Evolutionary conservation across 2,329 filamentous ascomycete genomes (phyloP), one percentile per base, ranked within the genome.

Genomic region (Sarocladium brachiariae): DNA sequence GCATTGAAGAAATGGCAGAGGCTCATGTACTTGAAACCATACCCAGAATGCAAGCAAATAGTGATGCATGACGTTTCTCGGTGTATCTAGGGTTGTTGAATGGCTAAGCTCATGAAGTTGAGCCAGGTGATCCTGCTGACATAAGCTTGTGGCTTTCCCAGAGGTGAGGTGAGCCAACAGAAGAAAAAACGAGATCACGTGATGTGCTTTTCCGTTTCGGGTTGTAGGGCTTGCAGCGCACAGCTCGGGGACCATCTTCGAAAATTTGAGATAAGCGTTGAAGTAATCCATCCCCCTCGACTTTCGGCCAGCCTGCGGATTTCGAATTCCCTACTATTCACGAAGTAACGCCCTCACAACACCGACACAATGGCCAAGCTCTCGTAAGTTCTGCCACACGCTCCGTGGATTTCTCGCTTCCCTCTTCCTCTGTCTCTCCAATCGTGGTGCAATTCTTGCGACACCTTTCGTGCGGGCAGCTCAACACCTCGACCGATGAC

Each of bases 351-450:
- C 63, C 67, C 61, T 65, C 62, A 66, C 63, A 70, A 68, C 49
- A 68, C 71, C 70, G 69, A 72, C 68, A 74, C 70, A 78, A 82
- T 82, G 78, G 78, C 78, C 70, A 82, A 82, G 72, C 65, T 76
- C 61, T 80, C 77, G 78, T 82, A 75, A 74, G 78, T 80, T 46
- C 53, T 25, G 30, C 21, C 31, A 35, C 25, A 8, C n/a, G n/a
- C n/a, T n/a, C n/a, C n/a, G n/a, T n/a, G n/a, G n/a, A n/a, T n/a
- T n/a, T n/a, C n/a, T n/a, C n/a, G n/a, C n/a, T n/a, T n/a, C n/a
- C n/a, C n/a, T n/a, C n/a, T n/a, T n/a, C n/a, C n/a, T n/a, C n/a
- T n/a, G n/a, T n/a, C n/a, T 10, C 24, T 14, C 25, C 21, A 11
- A 10, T 33, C 25, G 11, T 19, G n/a, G 24, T 47, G 52, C 52